phyloP scores from a whole-genome alignment of 2,329 filamentous ascomycete species.

The Diaporthe sp. region DNA sequence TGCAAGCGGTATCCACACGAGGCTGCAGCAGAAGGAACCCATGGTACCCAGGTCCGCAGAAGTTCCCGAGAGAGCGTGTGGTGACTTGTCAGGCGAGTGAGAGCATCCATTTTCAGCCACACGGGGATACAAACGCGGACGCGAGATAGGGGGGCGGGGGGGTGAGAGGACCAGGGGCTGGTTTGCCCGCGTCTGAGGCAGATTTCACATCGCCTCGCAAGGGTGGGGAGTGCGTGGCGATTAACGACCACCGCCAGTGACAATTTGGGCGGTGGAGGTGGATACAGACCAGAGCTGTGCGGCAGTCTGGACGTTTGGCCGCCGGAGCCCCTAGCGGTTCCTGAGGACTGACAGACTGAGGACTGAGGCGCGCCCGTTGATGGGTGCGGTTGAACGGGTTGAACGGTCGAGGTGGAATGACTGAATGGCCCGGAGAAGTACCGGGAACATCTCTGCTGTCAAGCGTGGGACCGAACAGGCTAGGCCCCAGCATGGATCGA shows the following conservation, averaged over 20 bases:
- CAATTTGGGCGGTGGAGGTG: conserved; percentile 23
- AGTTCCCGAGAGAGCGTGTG: conserved; percentile 16
- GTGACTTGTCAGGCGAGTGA: conserved; percentile 30
- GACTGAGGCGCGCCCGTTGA: conserved; percentile 16
- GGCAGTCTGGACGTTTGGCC: conserved; percentile 20
- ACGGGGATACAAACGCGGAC: conserved; percentile 22
- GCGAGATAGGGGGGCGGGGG: conserved; percentile 19
- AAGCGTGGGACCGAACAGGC: conserved; percentile 25
- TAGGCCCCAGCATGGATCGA: conserved; percentile 13
- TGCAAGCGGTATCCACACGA: conserved; percentile 31
- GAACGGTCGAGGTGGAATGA: conserved; percentile 23
- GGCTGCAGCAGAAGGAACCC: conserved; percentile 26
- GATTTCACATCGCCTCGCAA: conserved; percentile 10
- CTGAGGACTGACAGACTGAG: not conserved
- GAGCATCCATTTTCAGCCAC: conserved; percentile 33
- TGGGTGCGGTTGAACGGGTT: conserved; percentile 28
- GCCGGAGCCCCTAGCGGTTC: conserved; percentile 3
- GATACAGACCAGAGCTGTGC: not conserved
- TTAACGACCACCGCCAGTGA: conserved; percentile 1
- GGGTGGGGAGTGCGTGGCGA: conserved; percentile 8
- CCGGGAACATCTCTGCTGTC: conserved; percentile 26
- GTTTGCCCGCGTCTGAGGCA: not conserved
- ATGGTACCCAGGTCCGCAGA: conserved; percentile 30
- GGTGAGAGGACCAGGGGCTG: not conserved
- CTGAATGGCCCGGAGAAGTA: conserved; percentile 27